phyloP scores from a whole-genome alignment of 805 yeast species.

The Metschnikowia peoriensis region DNA sequence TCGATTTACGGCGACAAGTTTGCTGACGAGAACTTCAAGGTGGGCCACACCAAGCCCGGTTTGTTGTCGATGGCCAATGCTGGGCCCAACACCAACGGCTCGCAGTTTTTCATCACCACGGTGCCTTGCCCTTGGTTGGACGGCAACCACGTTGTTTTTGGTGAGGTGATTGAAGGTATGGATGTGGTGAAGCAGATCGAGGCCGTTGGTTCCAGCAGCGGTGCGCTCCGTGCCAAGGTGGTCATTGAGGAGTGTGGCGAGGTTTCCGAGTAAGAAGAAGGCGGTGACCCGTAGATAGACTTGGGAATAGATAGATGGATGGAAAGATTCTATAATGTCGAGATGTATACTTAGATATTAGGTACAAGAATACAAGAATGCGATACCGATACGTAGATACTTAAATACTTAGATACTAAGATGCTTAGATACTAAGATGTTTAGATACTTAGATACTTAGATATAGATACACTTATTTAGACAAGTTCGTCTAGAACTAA shows the following conservation, averaged over 20 bases:
- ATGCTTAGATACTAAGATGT: too few species aligned
- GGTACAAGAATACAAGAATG: too few species aligned
- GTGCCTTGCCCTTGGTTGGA: conserved; percentile 86
- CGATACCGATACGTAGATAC: too few species aligned
- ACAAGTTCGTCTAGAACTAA: too few species aligned
- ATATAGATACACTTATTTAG: too few species aligned
- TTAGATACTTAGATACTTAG: too few species aligned
- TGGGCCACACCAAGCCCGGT: conserved; percentile 81
- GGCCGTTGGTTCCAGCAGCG: conserved; percentile 63
- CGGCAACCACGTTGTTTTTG: conserved; percentile 94
- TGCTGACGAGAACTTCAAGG: conserved; percentile 84
- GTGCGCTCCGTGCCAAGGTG: conserved; percentile 35
- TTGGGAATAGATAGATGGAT: too few species aligned
- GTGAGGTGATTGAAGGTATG: conserved; percentile 82
- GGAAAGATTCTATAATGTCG: too few species aligned
- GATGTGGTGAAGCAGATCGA: conserved; percentile 87
- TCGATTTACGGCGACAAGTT: conserved; percentile 80
- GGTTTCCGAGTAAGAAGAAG: not conserved
- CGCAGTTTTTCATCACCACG: conserved; percentile 95
- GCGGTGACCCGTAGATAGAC: too few species aligned
- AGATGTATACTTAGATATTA: too few species aligned
- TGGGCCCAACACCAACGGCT: conserved; percentile 97
- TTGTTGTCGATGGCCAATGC: conserved; percentile 97
- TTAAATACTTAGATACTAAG: too few species aligned
- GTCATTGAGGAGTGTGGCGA: conserved; percentile 31